phyloP scores from a whole-genome alignment of 257 asterid genomes.

The Thymus quinquecostatus region DNA sequence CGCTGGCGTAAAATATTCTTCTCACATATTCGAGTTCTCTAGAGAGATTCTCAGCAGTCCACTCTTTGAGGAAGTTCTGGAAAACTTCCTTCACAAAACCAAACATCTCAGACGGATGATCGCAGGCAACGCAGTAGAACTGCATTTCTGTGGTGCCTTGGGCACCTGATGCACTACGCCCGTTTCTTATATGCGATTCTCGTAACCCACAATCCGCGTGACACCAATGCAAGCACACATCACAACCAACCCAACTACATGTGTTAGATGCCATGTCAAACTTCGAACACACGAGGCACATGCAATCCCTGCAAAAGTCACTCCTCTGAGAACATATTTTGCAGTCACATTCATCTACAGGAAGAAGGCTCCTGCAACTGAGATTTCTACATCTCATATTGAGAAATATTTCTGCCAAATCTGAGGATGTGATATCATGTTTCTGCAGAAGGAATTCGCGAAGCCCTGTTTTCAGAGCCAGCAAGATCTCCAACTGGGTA shows the following conservation, averaged over 20 bases:
- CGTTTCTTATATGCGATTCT: slow-evolving; percentile 79
- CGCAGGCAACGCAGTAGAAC: slow-evolving; percentile 95
- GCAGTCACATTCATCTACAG: slow-evolving; percentile 94
- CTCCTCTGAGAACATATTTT: slow-evolving; percentile 66
- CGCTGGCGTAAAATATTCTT: slow-evolving; percentile 68
- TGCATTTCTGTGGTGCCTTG: slow-evolving; percentile 87
- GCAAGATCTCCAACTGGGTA: slow-evolving; percentile 79
- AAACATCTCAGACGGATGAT: slow-evolving; percentile 97
- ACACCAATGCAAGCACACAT: slow-evolving; percentile 97
- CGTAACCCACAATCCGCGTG: slow-evolving; percentile 95
- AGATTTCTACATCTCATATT: slow-evolving; percentile 80
- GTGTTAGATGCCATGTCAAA: slow-evolving; percentile 94
- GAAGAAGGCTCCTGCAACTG: slow-evolving; percentile 71
- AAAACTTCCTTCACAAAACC: slow-evolving; percentile 98
- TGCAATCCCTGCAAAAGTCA: slow-evolving; percentile 94
- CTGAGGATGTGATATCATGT: slow-evolving; percentile 55
- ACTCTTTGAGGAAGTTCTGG: slow-evolving; percentile 76
- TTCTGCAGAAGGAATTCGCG: slow-evolving; percentile 64
- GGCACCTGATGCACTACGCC: slow-evolving; percentile 65
- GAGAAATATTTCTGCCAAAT: slow-evolving; percentile 79
- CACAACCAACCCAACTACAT: slow-evolving; percentile 99
- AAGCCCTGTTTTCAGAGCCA: slow-evolving; percentile 81
- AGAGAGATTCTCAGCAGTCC: slow-evolving; percentile 82
- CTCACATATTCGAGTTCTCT: slow-evolving; percentile 84
- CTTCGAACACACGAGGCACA: slow-evolving; percentile 96